These are phyloP conservation scores for Acanthamoeba sp. DNA, from an alignment of 208 protist species.

Conservation along the genomic window DNA sequence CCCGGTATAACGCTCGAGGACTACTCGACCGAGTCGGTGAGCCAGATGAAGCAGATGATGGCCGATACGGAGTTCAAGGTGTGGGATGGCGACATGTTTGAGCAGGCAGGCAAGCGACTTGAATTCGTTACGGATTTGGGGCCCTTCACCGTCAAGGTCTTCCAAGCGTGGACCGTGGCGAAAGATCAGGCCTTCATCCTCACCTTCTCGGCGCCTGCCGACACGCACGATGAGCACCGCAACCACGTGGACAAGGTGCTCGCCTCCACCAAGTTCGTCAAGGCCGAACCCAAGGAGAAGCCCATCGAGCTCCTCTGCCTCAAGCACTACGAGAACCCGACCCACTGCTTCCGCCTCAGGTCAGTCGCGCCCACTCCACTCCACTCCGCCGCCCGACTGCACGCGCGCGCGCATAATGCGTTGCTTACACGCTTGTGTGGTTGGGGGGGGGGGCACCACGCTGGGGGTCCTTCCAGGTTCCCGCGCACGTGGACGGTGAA, in stretches of 20 bases:
- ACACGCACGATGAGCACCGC: conserved; percentile 1
- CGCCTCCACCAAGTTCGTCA: conserved; percentile 21
- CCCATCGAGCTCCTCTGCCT: conserved; percentile 47
- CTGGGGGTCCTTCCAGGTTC: background rate
- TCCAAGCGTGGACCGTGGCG: conserved; percentile 42
- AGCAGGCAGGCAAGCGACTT: conserved; percentile 4
- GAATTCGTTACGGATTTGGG: background rate
- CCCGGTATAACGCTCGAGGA: conserved; percentile 24
- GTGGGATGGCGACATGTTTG: conserved; percentile 29
- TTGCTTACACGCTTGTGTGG: background rate
- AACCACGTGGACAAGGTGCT: conserved; percentile 33
- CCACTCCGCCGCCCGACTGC: too few species aligned
- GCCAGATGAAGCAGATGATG: conserved; percentile 60
- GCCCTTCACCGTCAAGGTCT: conserved; percentile 49
- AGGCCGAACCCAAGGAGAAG: conserved; percentile 51
- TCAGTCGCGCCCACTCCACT: too few species aligned
- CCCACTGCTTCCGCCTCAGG: conserved; percentile 1
- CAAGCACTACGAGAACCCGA: conserved; percentile 36
- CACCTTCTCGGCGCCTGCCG: conserved; percentile 21
- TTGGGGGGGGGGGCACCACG: background rate
- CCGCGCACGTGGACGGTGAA: conserved; percentile 26
- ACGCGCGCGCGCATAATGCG: too few species aligned
- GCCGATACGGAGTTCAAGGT: conserved; percentile 6
- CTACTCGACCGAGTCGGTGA: background rate
- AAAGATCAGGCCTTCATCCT: conserved; percentile 56